Evolutionary conservation across 2,329 filamentous ascomycete species (phyloP).

Genomic region (Penicillium sp.): DNA sequence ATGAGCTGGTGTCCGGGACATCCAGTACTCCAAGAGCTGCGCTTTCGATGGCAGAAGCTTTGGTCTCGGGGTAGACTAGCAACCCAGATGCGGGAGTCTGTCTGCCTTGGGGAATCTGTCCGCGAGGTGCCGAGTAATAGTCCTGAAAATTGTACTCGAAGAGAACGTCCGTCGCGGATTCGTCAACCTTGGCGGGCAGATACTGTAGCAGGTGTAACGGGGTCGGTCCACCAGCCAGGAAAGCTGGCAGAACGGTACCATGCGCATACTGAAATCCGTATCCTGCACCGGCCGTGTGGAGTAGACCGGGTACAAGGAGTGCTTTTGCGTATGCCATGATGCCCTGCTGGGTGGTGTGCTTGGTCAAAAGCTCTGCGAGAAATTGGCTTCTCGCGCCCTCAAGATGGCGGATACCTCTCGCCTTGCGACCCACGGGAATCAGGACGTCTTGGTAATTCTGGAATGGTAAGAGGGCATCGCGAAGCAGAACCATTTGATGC

Average conservation of each 20-base stretch:
- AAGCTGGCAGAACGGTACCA: slow-evolving; percentile 25
- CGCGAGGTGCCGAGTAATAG: slow-evolving; percentile 25
- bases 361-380: slow-evolving; percentile 19
- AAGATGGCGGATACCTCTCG: slow-evolving; percentile 20
- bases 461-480: slow-evolving; percentile 25
- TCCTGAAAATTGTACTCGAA: slow-evolving; percentile 25
- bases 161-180: slow-evolving; percentile 2
- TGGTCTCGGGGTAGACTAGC: not conserved
- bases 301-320: slow-evolving; percentile 13
- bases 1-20: not conserved
- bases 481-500: slow-evolving; percentile 28
- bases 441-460: slow-evolving; percentile 24
- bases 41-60: not conserved
- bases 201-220: slow-evolving; percentile 26
- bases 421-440: slow-evolving; percentile 17
- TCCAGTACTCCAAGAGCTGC: not conserved
- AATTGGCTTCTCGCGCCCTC: slow-evolving; percentile 16
- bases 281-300: not conserved
- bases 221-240: slow-evolving; percentile 15
- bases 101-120: slow-evolving; percentile 15
- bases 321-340: slow-evolving; percentile 16
- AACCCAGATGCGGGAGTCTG: not conserved
- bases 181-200: slow-evolving; percentile 20
- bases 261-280: slow-evolving; percentile 31
- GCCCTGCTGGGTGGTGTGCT: slow-evolving; percentile 14